Percentiles rank a stretch among this genome's conserved stretches.
Conservation (phyloP, 805 yeast species). For the Phaffomyces antillensis region DNA sequence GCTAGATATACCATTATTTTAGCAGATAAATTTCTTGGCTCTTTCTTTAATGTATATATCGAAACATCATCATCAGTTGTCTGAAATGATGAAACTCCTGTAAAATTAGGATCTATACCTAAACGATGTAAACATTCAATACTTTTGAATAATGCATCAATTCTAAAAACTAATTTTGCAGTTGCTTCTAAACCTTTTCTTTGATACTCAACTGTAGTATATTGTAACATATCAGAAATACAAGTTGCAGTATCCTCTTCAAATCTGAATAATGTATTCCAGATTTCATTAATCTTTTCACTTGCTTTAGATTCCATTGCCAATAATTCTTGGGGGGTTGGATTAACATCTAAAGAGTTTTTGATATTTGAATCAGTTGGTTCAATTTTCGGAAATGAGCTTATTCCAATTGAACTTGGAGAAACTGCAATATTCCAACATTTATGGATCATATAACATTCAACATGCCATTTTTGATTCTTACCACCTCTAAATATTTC, state of each 20-base stretch:
- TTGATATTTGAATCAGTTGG: conserved; percentile 21
- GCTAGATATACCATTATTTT: conserved; percentile 87
- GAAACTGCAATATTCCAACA: conserved; percentile 88
- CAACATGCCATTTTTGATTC: conserved; percentile 98
- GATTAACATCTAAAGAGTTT: conserved; percentile 24
- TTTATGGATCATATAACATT: conserved; percentile 95
- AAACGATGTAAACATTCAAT: conserved; percentile 44
- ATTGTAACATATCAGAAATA: conserved; percentile 85
- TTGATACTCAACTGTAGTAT: conserved; percentile 70
- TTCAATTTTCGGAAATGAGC: conserved; percentile 23
- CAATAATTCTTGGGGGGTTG: conserved; percentile 42
- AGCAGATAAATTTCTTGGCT: conserved; percentile 79
- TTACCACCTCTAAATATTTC: conserved; percentile 87
- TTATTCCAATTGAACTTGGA: conserved; percentile 48
- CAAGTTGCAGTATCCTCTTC: conserved; percentile 88
- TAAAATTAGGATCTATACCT: conserved; percentile 16
- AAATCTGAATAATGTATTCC: conserved; percentile 81
- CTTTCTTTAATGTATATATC: conserved; percentile 19
- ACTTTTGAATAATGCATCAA: conserved; percentile 72
- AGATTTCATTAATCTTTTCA: conserved; percentile 52
- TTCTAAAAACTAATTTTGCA: conserved; percentile 61
- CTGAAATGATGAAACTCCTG: conserved; percentile 6
- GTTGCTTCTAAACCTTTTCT: conserved; percentile 61
- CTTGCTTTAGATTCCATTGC: conserved; percentile 61
- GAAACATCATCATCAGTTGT: conserved; percentile 5